phyloP scores from a whole-genome alignment of 2,329 filamentous ascomycete genomes.

The Diaporthe velutina region DNA sequence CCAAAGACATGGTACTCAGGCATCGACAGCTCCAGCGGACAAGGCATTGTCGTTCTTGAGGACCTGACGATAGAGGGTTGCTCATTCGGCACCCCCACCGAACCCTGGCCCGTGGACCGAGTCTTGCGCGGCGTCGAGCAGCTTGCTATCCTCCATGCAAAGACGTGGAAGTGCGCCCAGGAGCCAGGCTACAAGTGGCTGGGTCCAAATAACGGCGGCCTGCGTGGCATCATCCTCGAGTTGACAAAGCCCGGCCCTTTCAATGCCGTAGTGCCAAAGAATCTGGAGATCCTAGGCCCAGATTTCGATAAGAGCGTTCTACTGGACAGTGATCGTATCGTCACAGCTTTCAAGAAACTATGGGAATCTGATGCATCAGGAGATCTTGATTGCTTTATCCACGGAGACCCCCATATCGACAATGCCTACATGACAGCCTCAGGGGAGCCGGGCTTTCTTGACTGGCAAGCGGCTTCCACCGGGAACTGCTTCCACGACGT shows the following conservation, averaged over 20 bases:
- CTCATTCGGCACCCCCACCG: slow-evolving; percentile 1
- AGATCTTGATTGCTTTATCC: not conserved
- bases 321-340: not conserved
- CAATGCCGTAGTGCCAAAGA: slow-evolving; percentile 7
- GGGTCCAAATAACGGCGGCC: not conserved
- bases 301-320: not conserved
- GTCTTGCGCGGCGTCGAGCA: not conserved
- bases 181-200: not conserved
- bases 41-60: slow-evolving; percentile 7
- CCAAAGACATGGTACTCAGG: not conserved
- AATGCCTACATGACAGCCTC: not conserved
- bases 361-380: not conserved
- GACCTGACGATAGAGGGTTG: not conserved
- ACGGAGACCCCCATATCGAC: not conserved
- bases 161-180: not conserved
- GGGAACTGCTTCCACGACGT: slow-evolving; percentile 2
- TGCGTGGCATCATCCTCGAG: slow-evolving; percentile 7
- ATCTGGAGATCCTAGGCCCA: not conserved
- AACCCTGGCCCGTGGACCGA: slow-evolving; percentile 16
- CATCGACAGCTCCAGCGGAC: slow-evolving; percentile 3
- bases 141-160: not conserved
- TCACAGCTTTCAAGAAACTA: not conserved
- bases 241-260: slow-evolving; percentile 5
- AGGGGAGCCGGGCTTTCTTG: not conserved
- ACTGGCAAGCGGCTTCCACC: not conserved